Evolutionary conservation across 371 early-diverging fungal genomes (phyloP), one percentile per base, ranked within the genome.

Genomic region (Thermomucor indicae-seudaticae): DNA sequence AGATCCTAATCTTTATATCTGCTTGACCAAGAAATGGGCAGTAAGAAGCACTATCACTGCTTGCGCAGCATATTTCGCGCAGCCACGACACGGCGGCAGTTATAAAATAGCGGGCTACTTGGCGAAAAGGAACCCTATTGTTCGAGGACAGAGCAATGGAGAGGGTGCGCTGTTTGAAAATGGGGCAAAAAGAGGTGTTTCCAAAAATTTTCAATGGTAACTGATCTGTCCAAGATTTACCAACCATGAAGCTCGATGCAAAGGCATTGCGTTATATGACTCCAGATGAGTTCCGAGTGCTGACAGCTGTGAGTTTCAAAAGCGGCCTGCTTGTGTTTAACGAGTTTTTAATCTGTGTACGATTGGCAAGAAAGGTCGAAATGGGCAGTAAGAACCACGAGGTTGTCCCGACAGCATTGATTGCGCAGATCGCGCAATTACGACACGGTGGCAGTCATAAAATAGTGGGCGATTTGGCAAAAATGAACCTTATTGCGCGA

Each of bases 351-450:
- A 40, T 11, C 22, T 43, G 32, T 37, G 11, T 16, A 37, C 30
- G 27, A 32, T 20, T 32, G 27, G 31, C 27, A 17, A 2, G 40
- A 14, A 70, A 92, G 84, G 81, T 90, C 6, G 98, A 98, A 73
- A 94, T 96, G 87, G 98, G 96, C 8, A 89, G 92, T 20, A 90
- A 93, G 62, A 98, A 98, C 76, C 98, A 98, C 72, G 95, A 96
- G 70, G 85, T 97, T 8, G 98, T 98, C 0, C 97, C 98, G 1
- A 88, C 89, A 3, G 24, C 81, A 8, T 75, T 98, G 29, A 92
- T 98, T 67, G 80, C 85, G 16, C 84, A 90, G 62, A 92, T 97
- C 59, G 91, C 97, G 16, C 84, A 86, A 47, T 72, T 96, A 40
- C 83, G 90, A 49, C 81, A 86, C 42, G 96, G 96, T 49, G 92